These are phyloP conservation scores for Exophiala alcalophila DNA, from an alignment of 2,329 filamentous ascomycete genomes.

Conservation along the genomic window DNA sequence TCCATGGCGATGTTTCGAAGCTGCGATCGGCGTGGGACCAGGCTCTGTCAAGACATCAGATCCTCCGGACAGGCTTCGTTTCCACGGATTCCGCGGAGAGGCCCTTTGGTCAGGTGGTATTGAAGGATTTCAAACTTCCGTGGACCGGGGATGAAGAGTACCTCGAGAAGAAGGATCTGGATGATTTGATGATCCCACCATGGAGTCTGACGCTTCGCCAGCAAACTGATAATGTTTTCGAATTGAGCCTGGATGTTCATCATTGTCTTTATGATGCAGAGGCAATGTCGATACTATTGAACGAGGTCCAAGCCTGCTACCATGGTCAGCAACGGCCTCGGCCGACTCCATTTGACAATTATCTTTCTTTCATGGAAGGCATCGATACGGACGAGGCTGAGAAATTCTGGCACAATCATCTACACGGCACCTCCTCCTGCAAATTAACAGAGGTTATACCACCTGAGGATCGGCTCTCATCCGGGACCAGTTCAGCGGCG, in stretches of 20 bases:
- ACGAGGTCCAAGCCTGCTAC: conserved; percentile 65
- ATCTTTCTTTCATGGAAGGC: conserved; percentile 59
- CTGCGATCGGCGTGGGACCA: conserved; percentile 61
- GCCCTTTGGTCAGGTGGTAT: conserved; percentile 70
- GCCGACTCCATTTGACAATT: conserved; percentile 58
- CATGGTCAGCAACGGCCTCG: conserved; percentile 46
- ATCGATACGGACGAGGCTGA: conserved; percentile 52
- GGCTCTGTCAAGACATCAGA: conserved; percentile 66
- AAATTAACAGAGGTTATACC: conserved; percentile 17
- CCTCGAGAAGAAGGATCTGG: neutral
- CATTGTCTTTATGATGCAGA: conserved; percentile 86
- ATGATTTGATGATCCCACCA: conserved; percentile 21
- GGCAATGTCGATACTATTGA: conserved; percentile 66
- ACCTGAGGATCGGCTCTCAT: neutral
- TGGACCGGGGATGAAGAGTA: conserved; percentile 39
- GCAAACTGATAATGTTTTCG: neutral
- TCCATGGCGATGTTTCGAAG: conserved; percentile 50
- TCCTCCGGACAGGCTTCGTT: conserved; percentile 73
- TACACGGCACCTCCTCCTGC: conserved; percentile 41
- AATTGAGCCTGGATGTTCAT: conserved; percentile 59
- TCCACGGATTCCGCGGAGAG: conserved; percentile 58
- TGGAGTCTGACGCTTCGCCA: conserved; percentile 17
- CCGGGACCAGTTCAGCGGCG: neutral
- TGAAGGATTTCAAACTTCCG: conserved; percentile 48
- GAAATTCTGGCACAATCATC: conserved; percentile 60